Evolutionary conservation across 176 grass and related monocot species (phyloP).

Genomic region (Olyra latifolia): DNA sequence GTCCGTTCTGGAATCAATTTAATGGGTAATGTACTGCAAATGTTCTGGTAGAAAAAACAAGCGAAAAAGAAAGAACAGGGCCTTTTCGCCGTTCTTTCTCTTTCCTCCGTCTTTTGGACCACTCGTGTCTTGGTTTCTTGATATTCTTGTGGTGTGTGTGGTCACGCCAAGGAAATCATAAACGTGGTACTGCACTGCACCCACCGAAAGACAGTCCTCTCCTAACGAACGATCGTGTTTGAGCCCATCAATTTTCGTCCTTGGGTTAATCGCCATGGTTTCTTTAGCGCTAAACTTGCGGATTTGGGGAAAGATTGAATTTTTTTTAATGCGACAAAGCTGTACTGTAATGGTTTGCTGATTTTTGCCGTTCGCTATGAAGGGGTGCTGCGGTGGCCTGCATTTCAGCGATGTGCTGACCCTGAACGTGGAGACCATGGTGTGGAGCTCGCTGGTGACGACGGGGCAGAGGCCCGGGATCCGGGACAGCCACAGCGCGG

Average conservation of each 20-base stretch:
- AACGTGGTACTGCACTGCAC: conserved; percentile 25
- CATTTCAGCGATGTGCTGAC: conserved; percentile 90
- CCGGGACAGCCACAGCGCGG: conserved; percentile 78
- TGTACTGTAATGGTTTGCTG: not conserved
- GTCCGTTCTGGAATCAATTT: not conserved
- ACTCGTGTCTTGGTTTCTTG: not conserved
- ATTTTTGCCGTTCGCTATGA: not conserved
- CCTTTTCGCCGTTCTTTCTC: conserved; percentile 33
- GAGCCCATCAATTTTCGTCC: not conserved
- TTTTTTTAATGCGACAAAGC: not conserved
- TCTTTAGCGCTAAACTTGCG: not conserved
- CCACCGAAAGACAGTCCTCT: not conserved
- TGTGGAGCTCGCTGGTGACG: conserved; percentile 74
- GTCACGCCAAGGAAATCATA: conserved; percentile 34
- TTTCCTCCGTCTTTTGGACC: conserved; percentile 40
- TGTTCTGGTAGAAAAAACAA: not conserved
- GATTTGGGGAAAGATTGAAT: not conserved
- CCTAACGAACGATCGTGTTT: not conserved
- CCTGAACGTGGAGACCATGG: conserved; percentile 84
- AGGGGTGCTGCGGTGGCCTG: conserved; percentile 95
- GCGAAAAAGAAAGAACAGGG: not conserved
- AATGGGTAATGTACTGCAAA: not conserved
- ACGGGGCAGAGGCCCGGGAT: conserved; percentile 78
- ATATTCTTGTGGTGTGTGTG: conserved; percentile 13
- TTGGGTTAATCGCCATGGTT: not conserved